These are phyloP conservation scores for Ophidiomyces ophidiicola DNA, from an alignment of 2,329 filamentous ascomycete species.

Conservation along the genomic window DNA sequence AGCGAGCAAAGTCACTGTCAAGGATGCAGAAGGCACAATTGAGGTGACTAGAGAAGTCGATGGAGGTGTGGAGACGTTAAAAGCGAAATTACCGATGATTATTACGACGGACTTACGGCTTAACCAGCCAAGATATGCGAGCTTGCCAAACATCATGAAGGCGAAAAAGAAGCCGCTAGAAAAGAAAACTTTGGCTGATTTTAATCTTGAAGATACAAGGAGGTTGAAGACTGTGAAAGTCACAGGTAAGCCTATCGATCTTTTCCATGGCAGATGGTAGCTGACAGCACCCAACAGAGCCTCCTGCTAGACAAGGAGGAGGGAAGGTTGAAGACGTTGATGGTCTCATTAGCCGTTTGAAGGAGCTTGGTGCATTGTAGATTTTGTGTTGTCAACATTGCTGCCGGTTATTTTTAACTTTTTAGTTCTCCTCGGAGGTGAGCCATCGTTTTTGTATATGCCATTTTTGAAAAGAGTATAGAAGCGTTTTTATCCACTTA, in stretches of 20 bases:
- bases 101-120: constrained; percentile 89
- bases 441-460: constrained; percentile 5
- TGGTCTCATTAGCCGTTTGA: constrained; percentile 83
- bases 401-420: background rate
- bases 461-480: background rate
- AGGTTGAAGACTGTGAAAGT: constrained; percentile 87
- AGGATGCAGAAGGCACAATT: constrained; percentile 53
- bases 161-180: constrained; percentile 99
- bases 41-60: constrained; percentile 86
- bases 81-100: constrained; percentile 75
- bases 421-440: constrained; percentile 3
- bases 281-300: constrained; percentile 46
- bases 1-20: constrained; percentile 70
- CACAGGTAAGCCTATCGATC: constrained; percentile 42
- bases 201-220: constrained; percentile 60
- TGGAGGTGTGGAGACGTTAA: constrained; percentile 82
- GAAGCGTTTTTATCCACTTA: constrained; percentile 6
- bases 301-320: constrained; percentile 73
- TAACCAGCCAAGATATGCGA: constrained; percentile 92
- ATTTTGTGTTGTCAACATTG: background rate
- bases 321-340: constrained; percentile 97
- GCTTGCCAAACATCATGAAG: constrained; percentile 98
- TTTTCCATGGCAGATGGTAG: background rate
- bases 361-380: constrained; percentile 86
- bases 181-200: constrained; percentile 77